Evolutionary conservation across 2,329 filamentous ascomycete species (phyloP), one percentile per base, ranked within the genome.

Genomic region (Aspergillus alliaceus): DNA sequence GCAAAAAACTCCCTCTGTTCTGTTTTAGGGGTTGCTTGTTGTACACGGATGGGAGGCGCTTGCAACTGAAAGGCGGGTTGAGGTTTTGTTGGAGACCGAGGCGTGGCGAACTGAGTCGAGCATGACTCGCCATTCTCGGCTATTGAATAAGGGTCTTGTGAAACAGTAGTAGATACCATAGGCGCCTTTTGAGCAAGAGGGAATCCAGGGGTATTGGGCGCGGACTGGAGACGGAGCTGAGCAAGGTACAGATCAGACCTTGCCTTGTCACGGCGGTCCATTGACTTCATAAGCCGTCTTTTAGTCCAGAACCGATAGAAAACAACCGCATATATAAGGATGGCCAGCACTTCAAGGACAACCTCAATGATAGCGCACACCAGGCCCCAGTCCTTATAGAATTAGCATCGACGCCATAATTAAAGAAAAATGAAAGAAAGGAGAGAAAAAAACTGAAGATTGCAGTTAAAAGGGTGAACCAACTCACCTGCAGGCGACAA

Each of bases 271-370:
- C 95, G 91, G 72, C 90, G 82, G 73, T 96, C 90, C 95, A 99
- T 99, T 62, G 92, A 93, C 84, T 97, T 98, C 77, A 90, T 88
- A 61, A 99, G 90, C 73, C 90, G 90, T 74, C 91, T 90, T 84
- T 98, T 99, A 65, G 90, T 92, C 86, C 93, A 96, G 84, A 96
- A 96, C 67, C 95, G 90, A 83, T 96, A 98, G 82, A 98, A 97
- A 74, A 97, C 87, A 71, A 97, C 84, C 70, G 86, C 91, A 83
- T 99, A 99, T 69, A 99, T 90, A 53, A 87, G 82, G 74, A 99
- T 96, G 71, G 90, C 91, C 71, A 98, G 89, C 64, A 90, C 85
- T 72, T 98, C 95, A 67, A 99, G 84, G 60, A 97, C 90, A 65
- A 99, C 84, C 77, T 99, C 95, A 74, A 99, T 98, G 72, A 99